Conservation (phyloP, 139 green algal genomes). For the Chlorella sorokiniana region DNA sequence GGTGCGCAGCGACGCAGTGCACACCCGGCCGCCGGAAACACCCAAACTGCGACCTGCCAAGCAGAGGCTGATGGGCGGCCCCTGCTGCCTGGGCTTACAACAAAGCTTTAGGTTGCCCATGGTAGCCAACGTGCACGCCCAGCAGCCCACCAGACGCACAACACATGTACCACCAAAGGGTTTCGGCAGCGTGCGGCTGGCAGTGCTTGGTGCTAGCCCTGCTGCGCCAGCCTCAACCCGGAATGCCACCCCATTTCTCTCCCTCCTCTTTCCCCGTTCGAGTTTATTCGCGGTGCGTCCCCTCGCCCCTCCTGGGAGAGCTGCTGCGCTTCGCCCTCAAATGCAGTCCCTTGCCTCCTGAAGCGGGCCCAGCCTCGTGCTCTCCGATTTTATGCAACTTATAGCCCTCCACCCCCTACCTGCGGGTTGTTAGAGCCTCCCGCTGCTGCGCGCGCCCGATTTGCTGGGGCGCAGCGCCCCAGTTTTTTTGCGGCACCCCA, state of each 20-base stretch:
- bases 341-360: neutral
- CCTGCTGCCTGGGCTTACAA: no score
- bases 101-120: no score
- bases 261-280: neutral
- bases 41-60: no score
- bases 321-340: neutral
- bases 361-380: neutral
- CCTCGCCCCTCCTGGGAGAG: neutral
- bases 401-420: neutral
- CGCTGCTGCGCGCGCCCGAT: neutral
- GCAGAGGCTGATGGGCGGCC: no score
- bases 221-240: neutral
- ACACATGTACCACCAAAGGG: conserved; percentile 9
- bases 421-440: no score
- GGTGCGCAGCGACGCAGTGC: neutral
- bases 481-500: conserved; percentile 18
- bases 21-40: no score
- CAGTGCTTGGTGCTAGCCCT: neutral
- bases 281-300: neutral
- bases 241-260: neutral
- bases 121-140: neutral
- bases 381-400: conserved; percentile 4
- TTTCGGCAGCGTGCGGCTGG: neutral
- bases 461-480: neutral
- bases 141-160: neutral